Percentiles rank a stretch among this genome's conserved stretches.
phyloP scores from a whole-genome alignment of 78 protist species.

The Blattamonas nauphoetae region DNA sequence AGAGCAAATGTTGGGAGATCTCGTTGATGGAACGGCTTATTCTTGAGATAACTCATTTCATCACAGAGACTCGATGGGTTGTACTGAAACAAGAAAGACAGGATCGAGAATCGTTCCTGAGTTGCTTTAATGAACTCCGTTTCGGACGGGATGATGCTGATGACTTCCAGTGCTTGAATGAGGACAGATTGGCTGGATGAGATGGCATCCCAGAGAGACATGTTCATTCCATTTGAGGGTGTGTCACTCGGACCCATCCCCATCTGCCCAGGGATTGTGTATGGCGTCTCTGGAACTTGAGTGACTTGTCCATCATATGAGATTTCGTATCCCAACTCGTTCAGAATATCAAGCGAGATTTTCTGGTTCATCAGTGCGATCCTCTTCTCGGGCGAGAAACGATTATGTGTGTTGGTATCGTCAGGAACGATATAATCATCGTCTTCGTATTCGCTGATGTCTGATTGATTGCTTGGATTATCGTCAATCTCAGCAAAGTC shows the following conservation, averaged over 20 bases:
- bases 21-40: not conserved
- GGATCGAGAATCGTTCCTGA: not conserved
- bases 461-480: too few relatives aligned
- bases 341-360: not conserved
- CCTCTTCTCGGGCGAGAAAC: not conserved
- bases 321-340: not conserved
- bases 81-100: not conserved
- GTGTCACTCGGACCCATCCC: too few relatives aligned
- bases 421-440: too few relatives aligned
- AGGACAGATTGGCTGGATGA: not conserved
- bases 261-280: not conserved
- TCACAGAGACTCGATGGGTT: not conserved
- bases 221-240: not conserved
- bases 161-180: not conserved
- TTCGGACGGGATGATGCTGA: not conserved
- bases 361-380: not conserved
- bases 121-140: not conserved
- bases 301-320: not conserved
- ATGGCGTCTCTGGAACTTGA: not conserved
- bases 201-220: not conserved
- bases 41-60: not conserved
- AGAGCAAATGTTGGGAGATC: not conserved
- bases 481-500: too few relatives aligned
- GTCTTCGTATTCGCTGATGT: too few relatives aligned
- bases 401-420: too few relatives aligned